These are phyloP conservation scores for Fremontodendron californicum DNA, from an alignment of 345 rosid species.

Conservation along the genomic window DNA sequence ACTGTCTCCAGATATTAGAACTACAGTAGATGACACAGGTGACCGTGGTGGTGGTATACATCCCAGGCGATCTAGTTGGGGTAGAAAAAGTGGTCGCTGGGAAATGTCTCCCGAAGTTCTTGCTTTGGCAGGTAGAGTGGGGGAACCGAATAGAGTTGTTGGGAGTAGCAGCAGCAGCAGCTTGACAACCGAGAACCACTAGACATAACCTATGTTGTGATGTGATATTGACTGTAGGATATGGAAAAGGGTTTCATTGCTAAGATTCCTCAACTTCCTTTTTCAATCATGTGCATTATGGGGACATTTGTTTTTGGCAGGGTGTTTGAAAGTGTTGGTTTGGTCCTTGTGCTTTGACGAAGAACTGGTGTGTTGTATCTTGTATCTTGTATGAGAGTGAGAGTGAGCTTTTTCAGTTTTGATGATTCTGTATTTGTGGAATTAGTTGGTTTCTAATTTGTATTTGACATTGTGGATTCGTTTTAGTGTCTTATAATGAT, in stretches of 20 bases:
- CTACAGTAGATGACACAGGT: conserved; percentile 57
- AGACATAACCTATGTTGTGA: conserved; percentile 30
- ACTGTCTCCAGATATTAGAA: conserved; percentile 69
- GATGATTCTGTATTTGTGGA: conserved; percentile 28
- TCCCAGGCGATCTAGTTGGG: conserved; percentile 83
- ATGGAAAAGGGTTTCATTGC: conserved; percentile 13
- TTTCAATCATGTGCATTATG: conserved; percentile 6
- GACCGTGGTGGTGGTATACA: conserved; percentile 57
- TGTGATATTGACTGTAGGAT: conserved; percentile 22
- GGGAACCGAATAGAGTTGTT: conserved; percentile 63
- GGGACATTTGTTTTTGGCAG: conserved; percentile 16
- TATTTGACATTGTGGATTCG: conserved; percentile 22
- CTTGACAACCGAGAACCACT: conserved; percentile 48
- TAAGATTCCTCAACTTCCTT: conserved; percentile 9
- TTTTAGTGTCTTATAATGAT: conserved; percentile 1
- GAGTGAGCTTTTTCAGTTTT: conserved; percentile 38
- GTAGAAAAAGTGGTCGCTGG: conserved; percentile 78
- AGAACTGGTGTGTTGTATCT: conserved; percentile 41
- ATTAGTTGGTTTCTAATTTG: conserved; percentile 39
- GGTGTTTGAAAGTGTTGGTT: conserved; percentile 31
- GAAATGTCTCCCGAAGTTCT: conserved; percentile 88
- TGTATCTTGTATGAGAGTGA: conserved; percentile 20
- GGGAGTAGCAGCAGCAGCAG: conserved; percentile 64
- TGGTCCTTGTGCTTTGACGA: conserved; percentile 32
- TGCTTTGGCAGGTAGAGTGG: conserved; percentile 84